phyloP scores from a whole-genome alignment of 1,284 basidiomycete genomes.

The Xerocomus amazonicus region DNA sequence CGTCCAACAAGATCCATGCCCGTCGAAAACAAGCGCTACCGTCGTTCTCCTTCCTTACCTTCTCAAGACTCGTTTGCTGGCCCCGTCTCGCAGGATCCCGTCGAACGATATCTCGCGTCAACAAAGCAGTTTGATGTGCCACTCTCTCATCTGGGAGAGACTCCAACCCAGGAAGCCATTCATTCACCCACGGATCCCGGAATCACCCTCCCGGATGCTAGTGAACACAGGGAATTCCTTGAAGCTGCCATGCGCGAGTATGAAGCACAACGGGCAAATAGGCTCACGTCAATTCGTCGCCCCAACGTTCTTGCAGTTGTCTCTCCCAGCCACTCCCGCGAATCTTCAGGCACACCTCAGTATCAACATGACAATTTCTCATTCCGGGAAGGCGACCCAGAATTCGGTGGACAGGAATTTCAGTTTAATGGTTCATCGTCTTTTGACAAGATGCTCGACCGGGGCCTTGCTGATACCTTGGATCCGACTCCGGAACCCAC shows the following conservation, averaged over 20 bases:
- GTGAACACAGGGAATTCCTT: conserved; percentile 24
- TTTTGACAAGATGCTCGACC: conserved; percentile 34
- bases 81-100: conserved; percentile 44
- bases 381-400: conserved; percentile 5
- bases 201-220: conserved; percentile 24
- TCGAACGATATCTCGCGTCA: conserved; percentile 44
- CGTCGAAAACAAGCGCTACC: conserved; percentile 14
- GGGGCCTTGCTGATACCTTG: conserved; percentile 20
- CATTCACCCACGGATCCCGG: conserved; percentile 23
- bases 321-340: conserved; percentile 41
- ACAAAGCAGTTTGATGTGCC: conserved; percentile 54
- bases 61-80: conserved; percentile 64
- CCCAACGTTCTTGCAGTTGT: conserved; percentile 42
- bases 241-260: conserved; percentile 28
- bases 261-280: conserved; percentile 21
- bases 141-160: conserved; percentile 50
- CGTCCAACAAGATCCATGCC: conserved; percentile 25
- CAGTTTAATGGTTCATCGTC: conserved; percentile 29
- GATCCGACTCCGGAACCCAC: conserved; percentile 28
- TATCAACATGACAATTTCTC: conserved; percentile 10
- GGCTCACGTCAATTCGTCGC: conserved; percentile 5
- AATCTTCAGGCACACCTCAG: conserved; percentile 20
- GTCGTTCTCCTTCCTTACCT: conserved; percentile 37
- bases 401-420: conserved; percentile 17
- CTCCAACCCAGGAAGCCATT: conserved; percentile 26